Percentiles rank a stretch among this genome's conserved stretches.
phyloP scores from a whole-genome alignment of 768 basidiomycete genomes.

The Megacollybia marginata region DNA sequence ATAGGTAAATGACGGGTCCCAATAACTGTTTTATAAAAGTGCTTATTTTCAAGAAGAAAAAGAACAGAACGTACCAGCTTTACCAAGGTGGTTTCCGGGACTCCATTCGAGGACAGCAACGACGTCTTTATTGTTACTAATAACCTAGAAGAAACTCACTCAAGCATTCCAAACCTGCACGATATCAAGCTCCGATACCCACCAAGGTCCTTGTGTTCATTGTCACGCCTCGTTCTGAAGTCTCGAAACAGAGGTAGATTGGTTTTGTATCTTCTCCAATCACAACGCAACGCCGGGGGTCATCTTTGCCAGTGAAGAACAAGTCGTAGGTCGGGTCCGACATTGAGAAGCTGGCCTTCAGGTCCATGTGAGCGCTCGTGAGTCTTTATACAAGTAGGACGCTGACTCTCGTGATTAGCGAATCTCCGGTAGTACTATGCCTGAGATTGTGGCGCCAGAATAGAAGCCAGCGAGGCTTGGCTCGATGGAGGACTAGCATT shows the following conservation, averaged over 20 bases:
- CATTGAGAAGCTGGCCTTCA: conserved; percentile 14
- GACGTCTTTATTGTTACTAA: conserved; percentile 39
- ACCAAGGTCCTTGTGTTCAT: conserved; percentile 44
- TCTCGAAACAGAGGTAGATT: conserved; percentile 63
- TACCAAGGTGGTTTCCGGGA: conserved; percentile 46
- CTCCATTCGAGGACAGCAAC: conserved; percentile 45
- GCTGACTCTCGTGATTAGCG: conserved; percentile 42
- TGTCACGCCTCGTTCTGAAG: conserved; percentile 35
- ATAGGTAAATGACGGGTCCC: conserved; percentile 50
- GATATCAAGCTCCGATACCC: conserved; percentile 11
- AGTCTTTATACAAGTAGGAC: conserved; percentile 29
- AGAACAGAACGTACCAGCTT: conserved; percentile 29
- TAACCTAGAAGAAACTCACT: conserved; percentile 12
- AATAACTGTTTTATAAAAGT: conserved; percentile 31
- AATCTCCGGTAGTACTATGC: conserved; percentile 44
- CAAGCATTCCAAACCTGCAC: not conserved
- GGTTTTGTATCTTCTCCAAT: conserved; percentile 57
- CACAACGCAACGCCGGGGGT: conserved; percentile 61
- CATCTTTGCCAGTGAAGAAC: conserved; percentile 63
- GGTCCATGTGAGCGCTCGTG: conserved; percentile 23
- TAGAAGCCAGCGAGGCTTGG: conserved; percentile 21
- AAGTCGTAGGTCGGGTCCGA: conserved; percentile 39
- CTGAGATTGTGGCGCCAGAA: conserved; percentile 43
- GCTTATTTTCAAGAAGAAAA: conserved; percentile 19
- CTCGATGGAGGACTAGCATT: not conserved